Percentiles rank a stretch among this genome's conserved stretches.
phyloP scores from a whole-genome alignment of 2,329 filamentous ascomycete genomes.

The Xylariomycetidae sp. region DNA sequence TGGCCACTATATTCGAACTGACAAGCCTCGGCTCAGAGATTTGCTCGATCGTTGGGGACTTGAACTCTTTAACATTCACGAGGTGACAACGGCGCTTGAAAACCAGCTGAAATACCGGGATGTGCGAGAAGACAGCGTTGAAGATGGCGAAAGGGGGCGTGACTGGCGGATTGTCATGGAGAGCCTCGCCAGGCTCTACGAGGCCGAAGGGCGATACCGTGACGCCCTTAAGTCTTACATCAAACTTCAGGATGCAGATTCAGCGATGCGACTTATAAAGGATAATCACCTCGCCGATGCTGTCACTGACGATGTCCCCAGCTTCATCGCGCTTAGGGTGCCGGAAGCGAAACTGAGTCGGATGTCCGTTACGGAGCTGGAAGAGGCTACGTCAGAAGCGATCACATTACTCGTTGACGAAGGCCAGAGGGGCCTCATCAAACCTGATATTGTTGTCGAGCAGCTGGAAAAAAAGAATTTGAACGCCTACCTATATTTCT shows the following conservation, averaged over 20 bases:
- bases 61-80: constrained; percentile 76
- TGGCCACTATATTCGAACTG: constrained; percentile 77
- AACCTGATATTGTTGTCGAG: constrained; percentile 68
- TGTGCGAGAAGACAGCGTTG: constrained; percentile 69
- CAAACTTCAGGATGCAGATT: constrained; percentile 84
- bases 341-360: constrained; percentile 62
- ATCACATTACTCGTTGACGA: constrained; percentile 85
- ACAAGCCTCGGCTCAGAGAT: constrained; percentile 71
- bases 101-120: constrained; percentile 75
- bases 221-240: constrained; percentile 90
- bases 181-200: constrained; percentile 76
- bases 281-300: constrained; percentile 88
- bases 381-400: constrained; percentile 75
- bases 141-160: constrained; percentile 65
- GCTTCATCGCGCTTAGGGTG: constrained; percentile 83
- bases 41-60: constrained; percentile 79
- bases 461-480: constrained; percentile 68
- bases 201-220: constrained; percentile 73
- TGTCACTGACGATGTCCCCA: constrained; percentile 82
- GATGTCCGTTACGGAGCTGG: constrained; percentile 66
- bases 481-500: constrained; percentile 82
- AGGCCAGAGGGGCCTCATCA: constrained; percentile 82
- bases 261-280: constrained; percentile 78
- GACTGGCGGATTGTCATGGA: constrained; percentile 92
- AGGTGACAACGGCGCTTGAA: constrained; percentile 73